phyloP scores from a whole-genome alignment of 257 asterid genomes.

The Forsythia suspensa region DNA sequence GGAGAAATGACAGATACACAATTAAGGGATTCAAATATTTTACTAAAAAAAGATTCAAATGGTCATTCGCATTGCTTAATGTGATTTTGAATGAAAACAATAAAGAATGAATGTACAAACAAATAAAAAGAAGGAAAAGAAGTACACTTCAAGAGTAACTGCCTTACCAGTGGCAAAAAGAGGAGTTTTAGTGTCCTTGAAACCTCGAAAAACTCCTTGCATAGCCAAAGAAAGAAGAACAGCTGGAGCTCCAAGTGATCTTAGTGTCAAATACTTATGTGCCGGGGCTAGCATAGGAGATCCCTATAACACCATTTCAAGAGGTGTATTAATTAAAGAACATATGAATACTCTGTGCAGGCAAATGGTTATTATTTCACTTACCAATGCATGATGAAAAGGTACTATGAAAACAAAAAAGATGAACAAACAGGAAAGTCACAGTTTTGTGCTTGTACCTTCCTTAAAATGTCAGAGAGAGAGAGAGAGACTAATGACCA shows the following conservation, averaged over 20 bases:
- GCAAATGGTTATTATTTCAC: not conserved
- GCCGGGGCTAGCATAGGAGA: conserved; percentile 86
- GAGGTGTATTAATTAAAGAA: not conserved
- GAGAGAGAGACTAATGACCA: not conserved
- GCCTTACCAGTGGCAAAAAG: conserved; percentile 79
- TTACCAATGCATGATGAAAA: not conserved
- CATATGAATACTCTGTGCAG: not conserved
- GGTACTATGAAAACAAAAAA: not conserved
- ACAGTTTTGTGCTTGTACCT: too few relatives aligned
- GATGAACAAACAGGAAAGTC: not conserved
- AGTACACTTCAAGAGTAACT: not conserved
- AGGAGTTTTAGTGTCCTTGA: conserved; percentile 91
- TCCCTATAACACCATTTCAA: conserved; percentile 40
- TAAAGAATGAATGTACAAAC: not conserved
- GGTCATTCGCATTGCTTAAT: not conserved
- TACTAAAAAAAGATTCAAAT: not conserved
- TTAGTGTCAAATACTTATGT: conserved; percentile 58
- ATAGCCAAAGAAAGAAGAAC: conserved; percentile 95
- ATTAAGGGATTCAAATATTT: not conserved
- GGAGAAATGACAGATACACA: not conserved
- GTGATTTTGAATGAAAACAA: not conserved
- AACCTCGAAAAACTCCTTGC: conserved; percentile 96
- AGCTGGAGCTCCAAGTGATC: conserved; percentile 96
- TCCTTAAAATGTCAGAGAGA: not conserved
- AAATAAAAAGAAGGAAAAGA: not conserved